Base-by-base conservation (phyloP, 106 monocot species). In the Alisma plantagoaquatica region DNA sequence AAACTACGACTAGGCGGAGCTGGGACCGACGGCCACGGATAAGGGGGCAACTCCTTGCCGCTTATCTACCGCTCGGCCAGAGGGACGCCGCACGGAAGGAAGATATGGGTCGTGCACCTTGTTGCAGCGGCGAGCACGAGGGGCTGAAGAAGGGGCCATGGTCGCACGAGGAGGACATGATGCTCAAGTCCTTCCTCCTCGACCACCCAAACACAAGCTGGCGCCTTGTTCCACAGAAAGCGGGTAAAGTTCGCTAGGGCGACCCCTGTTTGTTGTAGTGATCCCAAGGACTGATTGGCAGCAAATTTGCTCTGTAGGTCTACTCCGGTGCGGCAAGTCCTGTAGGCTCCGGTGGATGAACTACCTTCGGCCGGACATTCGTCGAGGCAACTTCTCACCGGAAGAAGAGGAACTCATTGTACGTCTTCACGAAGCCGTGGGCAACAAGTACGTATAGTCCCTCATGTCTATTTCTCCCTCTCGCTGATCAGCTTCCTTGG, bases 361-460 rank as follows among this genome's bases (percentile, higher is more conserved):
- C 43, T 65, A 65, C 56, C 55, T 65, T 16, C n/a, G 54, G 10
- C 54, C 65, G 19, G 65, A 66, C 16, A 56, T 66, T n/a, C 55
- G 56, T 23, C 55, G 66, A 56, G 66, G 66, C 5, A 66, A 66
- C 33, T 66, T 66, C 56, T 56, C 56, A 10, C 29, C 15, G 20
- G 66, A 66, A 22, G 66, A 66, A 33, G 56, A 66, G 31, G 31
- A 66, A 15, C 21, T 31, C 23, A 66, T 66, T n/a, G 28, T 66
- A 16, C 54, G 55, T 43, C 43, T 65, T 17, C 65, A 65, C 45
- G 41, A 42, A 28, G 65, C 44, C 20, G 54, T 65, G 17, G 65
- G 65, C 15, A 65, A 65, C 65, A 65, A 65, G 65, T 65, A 65
- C 24, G n/a, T 33, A n/a, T n/a, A n/a, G n/a, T n/a, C n/a, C n/a